Evolutionary conservation across 2,329 filamentous ascomycete genomes (phyloP).

Genomic region (Waltergamsia citrina): DNA sequence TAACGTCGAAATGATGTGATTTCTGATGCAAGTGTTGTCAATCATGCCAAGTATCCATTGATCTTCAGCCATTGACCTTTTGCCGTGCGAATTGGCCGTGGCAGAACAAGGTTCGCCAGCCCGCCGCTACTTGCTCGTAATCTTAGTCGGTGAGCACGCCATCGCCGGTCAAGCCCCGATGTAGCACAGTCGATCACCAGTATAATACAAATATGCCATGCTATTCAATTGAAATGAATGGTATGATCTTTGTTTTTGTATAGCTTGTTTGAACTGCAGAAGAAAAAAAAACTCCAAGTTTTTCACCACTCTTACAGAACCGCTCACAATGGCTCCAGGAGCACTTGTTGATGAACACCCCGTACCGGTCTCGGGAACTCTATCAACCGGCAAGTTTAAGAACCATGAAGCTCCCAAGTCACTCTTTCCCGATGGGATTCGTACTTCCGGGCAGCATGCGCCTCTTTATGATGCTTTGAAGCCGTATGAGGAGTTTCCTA

Average conservation of each 20-base stretch:
- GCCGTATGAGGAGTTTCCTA: conserved; percentile 62
- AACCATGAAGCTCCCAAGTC: conserved; percentile 2
- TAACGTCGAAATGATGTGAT: too few relatives aligned
- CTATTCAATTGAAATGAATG: not conserved
- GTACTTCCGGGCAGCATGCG: conserved; percentile 59
- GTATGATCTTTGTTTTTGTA: not conserved
- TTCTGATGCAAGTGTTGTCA: too few relatives aligned
- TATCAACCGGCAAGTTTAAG: conserved; percentile 1
- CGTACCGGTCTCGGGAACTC: not conserved
- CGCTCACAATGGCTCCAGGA: conserved; percentile 3
- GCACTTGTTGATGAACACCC: conserved; percentile 3
- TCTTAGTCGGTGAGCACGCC: not conserved
- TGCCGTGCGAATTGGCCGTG: too few relatives aligned
- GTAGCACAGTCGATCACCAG: not conserved
- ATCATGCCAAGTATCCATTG: too few relatives aligned
- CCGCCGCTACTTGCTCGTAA: too few relatives aligned
- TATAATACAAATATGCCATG: not conserved
- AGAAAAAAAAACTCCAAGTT: too few relatives aligned
- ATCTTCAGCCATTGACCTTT: too few relatives aligned
- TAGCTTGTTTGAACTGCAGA: not conserved
- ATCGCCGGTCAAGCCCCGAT: not conserved
- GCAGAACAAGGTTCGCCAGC: not conserved
- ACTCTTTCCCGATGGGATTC: conserved; percentile 36
- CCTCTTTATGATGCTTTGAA: conserved; percentile 57
- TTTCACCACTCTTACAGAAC: not conserved